Conservation (phyloP, 1,284 basidiomycete species). For the Xerocomus cyaneibrunnescens region DNA sequence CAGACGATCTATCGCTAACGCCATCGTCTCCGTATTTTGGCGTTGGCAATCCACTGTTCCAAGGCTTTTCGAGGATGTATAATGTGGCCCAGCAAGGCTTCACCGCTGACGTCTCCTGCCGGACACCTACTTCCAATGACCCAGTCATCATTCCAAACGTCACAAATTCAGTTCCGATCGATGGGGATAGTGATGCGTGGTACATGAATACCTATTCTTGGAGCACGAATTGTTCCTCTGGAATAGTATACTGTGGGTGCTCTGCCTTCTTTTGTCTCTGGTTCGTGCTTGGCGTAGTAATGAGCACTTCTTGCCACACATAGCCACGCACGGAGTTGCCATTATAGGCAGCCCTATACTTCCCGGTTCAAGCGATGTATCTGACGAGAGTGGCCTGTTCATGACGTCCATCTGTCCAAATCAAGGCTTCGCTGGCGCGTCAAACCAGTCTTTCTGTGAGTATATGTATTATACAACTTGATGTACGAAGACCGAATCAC, state of each 20-base stretch:
- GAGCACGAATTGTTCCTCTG: not conserved
- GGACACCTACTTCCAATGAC: not conserved
- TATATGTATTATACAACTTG: not conserved
- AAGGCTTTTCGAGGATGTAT: not conserved
- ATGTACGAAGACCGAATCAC: not conserved
- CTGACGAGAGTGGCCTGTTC: not conserved
- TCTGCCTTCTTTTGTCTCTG: not conserved
- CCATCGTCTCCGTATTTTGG: not conserved
- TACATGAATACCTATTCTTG: not conserved
- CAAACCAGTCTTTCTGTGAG: constrained; percentile 1
- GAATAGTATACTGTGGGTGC: not conserved
- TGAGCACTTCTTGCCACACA: not conserved
- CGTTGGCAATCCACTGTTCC: not conserved
- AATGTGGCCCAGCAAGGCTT: not conserved
- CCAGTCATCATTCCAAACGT: not conserved
- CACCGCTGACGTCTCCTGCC: not conserved
- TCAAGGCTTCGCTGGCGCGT: not conserved
- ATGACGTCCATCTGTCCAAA: not conserved
- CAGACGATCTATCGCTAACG: not conserved
- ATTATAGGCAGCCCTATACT: not conserved
- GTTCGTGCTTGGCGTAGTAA: no score
- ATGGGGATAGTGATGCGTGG: not conserved
- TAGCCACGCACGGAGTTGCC: not conserved
- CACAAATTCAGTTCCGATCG: not conserved
- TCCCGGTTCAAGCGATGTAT: not conserved